Base-by-base conservation (phyloP, 495 filamentous ascomycete species). In the Entonaema liquescens region DNA sequence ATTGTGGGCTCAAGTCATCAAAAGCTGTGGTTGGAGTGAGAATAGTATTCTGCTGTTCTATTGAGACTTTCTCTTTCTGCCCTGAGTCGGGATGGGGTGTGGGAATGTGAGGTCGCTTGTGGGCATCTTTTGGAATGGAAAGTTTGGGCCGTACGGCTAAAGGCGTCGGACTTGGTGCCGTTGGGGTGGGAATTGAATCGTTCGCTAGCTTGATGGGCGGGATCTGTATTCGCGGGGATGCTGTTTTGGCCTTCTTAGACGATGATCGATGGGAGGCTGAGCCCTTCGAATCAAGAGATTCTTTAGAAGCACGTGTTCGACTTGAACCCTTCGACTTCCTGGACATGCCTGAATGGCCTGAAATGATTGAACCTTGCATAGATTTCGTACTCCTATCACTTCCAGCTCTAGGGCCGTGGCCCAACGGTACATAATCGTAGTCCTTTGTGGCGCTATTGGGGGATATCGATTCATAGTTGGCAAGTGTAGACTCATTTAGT, bases 1-100 rank as follows among this genome's bases (percentile, higher is more conserved):
- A 60, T 49, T 47, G 58, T 23, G 58, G 58, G 15, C 58, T 60
- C 23, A 47, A 21, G 15, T 60, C 58, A n/a, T 60, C 58, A 60
- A 60, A 60, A 31, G 58, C 58, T 23, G 58, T 60, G 1, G 40
- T 47, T 7, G 58, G 58, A 7, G 58, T 60, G 21, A 33, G 9
- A 31, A 60, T 60, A 8, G 58, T 6, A 15, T 60, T 60, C 23
- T 60, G 58, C 26, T 47, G 58, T 28, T 47, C 15, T 7, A 31
- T 49, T 12, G 58, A 44, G 17, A 59, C 23, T 23, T 60, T 8
- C 13, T 15, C 19, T 49, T 12, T 44, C 25, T 29, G 23, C 23
- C 38, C 58, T 7, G 17, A 12, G 31, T 33, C 6, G 4, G 58
- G 58, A 33, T 60, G 40, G n/a, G 58, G 58, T 29, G 58, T 60